phyloP scores from a whole-genome alignment of 2,329 filamentous ascomycete genomes.

The Alternaria consortialis region DNA sequence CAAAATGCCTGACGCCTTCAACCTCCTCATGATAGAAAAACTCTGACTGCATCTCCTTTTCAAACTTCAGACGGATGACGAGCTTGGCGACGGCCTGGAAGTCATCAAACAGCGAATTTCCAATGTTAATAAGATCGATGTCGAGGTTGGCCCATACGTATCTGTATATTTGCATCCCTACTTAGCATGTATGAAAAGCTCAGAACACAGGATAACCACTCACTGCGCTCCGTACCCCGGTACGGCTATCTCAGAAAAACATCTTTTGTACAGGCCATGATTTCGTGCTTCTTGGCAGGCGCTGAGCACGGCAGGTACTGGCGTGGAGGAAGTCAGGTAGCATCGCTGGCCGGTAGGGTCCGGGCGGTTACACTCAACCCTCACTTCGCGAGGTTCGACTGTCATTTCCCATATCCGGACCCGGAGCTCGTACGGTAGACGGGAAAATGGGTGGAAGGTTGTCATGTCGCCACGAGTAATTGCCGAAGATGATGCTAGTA shows the following conservation, averaged over 20 bases:
- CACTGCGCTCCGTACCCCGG: not conserved
- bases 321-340: slow-evolving; percentile 1
- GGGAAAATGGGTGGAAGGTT: slow-evolving; percentile 17
- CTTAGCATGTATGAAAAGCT: not conserved
- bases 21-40: not conserved
- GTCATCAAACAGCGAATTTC: not conserved
- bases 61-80: not conserved
- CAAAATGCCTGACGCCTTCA: not conserved
- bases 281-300: slow-evolving; percentile 19
- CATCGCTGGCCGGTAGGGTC: too few relatives aligned
- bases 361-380: not conserved
- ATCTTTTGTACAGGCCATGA: slow-evolving; percentile 14
- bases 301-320: slow-evolving; percentile 8
- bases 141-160: not conserved
- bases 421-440: slow-evolving; percentile 17
- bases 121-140: not conserved
- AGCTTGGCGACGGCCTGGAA: not conserved
- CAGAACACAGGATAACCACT: not conserved
- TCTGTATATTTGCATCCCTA: not conserved
- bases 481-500: not conserved
- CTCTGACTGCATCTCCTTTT: not conserved
- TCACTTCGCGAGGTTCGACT: slow-evolving; percentile 13
- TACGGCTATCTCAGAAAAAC: not conserved
- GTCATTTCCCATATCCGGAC: slow-evolving; percentile 18
- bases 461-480: not conserved